A percentile compares a stretch with the other conserved stretches of the same genome.
These are phyloP conservation scores for Blepharisma stoltei DNA, from an alignment of 73 alveolate species.

Conservation along the genomic window DNA sequence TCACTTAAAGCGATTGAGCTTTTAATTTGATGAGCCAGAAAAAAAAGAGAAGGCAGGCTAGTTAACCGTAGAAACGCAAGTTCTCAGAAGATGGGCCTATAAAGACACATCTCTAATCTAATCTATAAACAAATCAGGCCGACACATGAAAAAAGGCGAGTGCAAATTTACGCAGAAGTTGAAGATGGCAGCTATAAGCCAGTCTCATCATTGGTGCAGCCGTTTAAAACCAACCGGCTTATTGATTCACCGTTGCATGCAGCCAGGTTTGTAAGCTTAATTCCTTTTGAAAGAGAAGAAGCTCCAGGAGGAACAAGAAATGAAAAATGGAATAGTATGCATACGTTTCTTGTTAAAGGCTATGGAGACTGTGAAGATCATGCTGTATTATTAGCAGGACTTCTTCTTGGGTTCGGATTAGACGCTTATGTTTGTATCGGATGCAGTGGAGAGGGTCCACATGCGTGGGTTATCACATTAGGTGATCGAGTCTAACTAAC, in stretches of 20 bases:
- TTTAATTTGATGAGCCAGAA: too few species aligned
- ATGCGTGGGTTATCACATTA: conserved; percentile 70
- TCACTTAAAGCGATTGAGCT: too few species aligned
- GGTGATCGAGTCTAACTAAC: conserved; percentile 22
- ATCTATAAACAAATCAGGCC: conserved; percentile 66
- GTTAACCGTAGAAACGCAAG: too few species aligned
- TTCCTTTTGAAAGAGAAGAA: conserved; percentile 73
- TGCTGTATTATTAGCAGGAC: conserved; percentile 59
- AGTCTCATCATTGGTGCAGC: conserved; percentile 53
- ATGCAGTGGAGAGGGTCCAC: conserved; percentile 67
- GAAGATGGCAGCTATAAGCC: conserved; percentile 78
- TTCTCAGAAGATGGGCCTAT: too few species aligned
- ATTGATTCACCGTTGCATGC: conserved; percentile 73
- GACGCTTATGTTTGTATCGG: conserved; percentile 72
- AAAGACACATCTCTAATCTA: too few species aligned
- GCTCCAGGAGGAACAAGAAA: conserved; percentile 56
- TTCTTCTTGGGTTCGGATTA: conserved; percentile 70
- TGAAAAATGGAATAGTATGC: conserved; percentile 71
- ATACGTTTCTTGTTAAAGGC: conserved; percentile 58
- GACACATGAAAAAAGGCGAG: conserved; percentile 54
- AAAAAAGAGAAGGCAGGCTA: too few species aligned
- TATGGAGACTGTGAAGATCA: conserved; percentile 80
- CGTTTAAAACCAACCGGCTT: conserved; percentile 51
- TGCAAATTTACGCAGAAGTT: conserved; percentile 67
- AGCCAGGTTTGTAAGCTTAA: conserved; percentile 62